Conservation (phyloP, 129 eudicot genomes). For the Solidago caesia region DNA sequence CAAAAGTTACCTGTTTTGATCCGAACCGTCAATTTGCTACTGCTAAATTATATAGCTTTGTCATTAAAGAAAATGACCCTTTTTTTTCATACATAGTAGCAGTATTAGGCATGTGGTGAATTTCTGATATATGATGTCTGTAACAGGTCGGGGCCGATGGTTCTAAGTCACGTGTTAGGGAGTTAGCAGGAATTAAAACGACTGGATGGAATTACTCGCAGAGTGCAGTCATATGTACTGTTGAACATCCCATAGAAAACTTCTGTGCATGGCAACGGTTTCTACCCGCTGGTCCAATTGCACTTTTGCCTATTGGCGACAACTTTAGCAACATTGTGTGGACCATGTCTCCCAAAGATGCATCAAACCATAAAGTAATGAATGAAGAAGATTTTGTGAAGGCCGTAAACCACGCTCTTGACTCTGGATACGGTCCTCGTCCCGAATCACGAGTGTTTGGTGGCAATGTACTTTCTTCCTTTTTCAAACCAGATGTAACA, state of each 20-base stretch:
- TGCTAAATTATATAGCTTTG: not conserved
- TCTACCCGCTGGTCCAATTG: conserved; percentile 87
- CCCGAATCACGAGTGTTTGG: conserved; percentile 55
- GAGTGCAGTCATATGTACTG: conserved; percentile 88
- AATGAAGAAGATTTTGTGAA: conserved; percentile 61
- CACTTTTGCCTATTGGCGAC: conserved; percentile 92
- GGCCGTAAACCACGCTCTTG: conserved; percentile 74
- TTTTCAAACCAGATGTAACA: conserved; percentile 40
- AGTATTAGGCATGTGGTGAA: not conserved
- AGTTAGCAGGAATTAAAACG: conserved; percentile 74
- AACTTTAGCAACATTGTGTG: conserved; percentile 94
- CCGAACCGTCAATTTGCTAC: not conserved
- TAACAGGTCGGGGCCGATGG: conserved; percentile 97
- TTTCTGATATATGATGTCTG: not conserved
- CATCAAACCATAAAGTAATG: conserved; percentile 63
- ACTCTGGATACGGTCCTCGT: conserved; percentile 78
- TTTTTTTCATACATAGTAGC: not conserved
- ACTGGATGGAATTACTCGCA: conserved; percentile 94
- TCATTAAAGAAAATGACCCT: not conserved
- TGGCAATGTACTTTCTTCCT: conserved; percentile 45
- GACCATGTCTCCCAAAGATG: conserved; percentile 92
- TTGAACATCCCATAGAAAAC: conserved; percentile 62
- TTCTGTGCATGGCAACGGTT: conserved; percentile 95
- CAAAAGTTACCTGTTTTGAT: not conserved
- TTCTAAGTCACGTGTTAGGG: conserved; percentile 86